Conservation (phyloP, 257 asterid genomes). For the Jacaranda copaia region DNA sequence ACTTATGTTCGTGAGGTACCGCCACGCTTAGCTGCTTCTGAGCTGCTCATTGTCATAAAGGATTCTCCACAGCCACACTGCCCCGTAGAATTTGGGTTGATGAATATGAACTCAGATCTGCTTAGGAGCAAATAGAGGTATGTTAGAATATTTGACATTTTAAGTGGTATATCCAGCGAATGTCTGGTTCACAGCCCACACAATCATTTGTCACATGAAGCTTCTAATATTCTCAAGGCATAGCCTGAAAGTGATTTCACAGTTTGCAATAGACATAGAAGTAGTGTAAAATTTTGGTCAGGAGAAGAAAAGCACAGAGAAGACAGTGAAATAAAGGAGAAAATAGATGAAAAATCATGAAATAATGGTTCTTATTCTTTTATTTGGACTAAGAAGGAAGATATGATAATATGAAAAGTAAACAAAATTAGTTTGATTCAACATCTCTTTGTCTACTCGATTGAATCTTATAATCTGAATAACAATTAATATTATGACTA, state of each 20-base stretch:
- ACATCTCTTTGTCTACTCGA: too few species aligned
- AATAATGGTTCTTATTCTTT: background rate
- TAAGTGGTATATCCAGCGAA: background rate
- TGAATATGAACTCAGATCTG: slow-evolving; percentile 93
- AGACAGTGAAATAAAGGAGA: background rate
- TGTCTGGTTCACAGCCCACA: background rate
- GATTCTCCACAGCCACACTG: slow-evolving; percentile 99
- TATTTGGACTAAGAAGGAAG: background rate
- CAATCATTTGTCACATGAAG: background rate
- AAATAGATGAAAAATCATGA: background rate
- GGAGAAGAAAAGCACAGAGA: background rate
- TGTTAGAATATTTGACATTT: slow-evolving; percentile 26
- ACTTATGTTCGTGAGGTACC: slow-evolving; percentile 50
- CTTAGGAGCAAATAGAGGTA: slow-evolving; percentile 31
- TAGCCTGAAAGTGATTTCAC: background rate
- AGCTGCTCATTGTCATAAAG: slow-evolving; percentile 77
- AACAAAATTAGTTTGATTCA: background rate
- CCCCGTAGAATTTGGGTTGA: slow-evolving; percentile 89
- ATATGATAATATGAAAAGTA: background rate
- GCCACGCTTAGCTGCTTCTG: slow-evolving; percentile 78
- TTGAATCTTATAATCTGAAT: too few species aligned
- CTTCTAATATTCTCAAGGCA: background rate
- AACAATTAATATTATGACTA: too few species aligned
- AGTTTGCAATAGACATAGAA: background rate
- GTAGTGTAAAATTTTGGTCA: background rate